Evolutionary conservation across 345 rosid genomes (phyloP), one percentile per base, ranked within the genome.

Genomic region (Lepidium aucheri): DNA sequence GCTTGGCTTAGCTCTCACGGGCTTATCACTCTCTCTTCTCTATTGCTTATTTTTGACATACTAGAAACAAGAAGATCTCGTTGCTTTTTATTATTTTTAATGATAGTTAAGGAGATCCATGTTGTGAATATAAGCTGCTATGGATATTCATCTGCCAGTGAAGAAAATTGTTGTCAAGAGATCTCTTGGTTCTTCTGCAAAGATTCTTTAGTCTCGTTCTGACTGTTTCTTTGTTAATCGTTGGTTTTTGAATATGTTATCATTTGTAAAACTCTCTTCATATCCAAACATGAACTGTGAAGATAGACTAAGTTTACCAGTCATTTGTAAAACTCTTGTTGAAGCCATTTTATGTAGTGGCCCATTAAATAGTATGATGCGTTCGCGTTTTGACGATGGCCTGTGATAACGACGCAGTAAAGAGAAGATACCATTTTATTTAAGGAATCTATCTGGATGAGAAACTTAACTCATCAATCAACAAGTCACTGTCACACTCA

Each of bases 1-100:
- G 95, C 47, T 82, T 74, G 73, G 59, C 69, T 7, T 74, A 74
- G 65, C 41, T 39, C 26, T 11, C 38, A 28, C 36, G 4, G 0
- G 10, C n/a, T 2, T 9, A 16, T 40, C n/a, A n/a, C n/a, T n/a
- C 43, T 54, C 16, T 12, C 9, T 18, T 9, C 17, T 9, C 53
- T 34, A 32, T 34, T 13, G 3, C 45, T 53, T 54, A 8, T 53
- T 58, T 38, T 44, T 47, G 34, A 16, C 43, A 24, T 63, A 20
- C 20, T 26, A 41, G 42, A 39, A 56, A 14, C 41, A 28, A 24
- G 36, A 38, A 45, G 45, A 46, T 63, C 51, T 18, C 24, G 14
- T 1, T 38, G 43, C 15, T 28, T 54, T 30, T 38, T 45, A n/a
- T 54, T 32, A 20, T 42, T 59, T 57, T 26, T 15, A 46, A 54